Conservation (phyloP, 345 rosid species). For the Pistacia integerrima region DNA sequence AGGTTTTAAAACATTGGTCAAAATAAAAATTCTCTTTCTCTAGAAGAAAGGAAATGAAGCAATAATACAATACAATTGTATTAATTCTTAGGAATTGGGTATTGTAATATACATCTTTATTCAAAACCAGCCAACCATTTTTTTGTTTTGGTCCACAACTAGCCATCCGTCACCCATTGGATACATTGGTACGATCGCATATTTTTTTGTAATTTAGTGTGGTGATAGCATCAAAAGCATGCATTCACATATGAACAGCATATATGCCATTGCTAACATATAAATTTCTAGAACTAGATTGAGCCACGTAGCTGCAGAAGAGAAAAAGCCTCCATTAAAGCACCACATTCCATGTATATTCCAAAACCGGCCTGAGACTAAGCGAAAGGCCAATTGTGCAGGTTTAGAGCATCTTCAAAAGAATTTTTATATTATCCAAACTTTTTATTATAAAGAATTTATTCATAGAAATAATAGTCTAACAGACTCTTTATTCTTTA, state of each 20-base stretch:
- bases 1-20: no score
- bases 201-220: neutral
- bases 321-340: neutral
- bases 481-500: no score
- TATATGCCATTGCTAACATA: neutral
- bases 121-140: neutral
- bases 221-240: neutral
- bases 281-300: neutral
- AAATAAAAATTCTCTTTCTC: neutral
- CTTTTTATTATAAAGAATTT: no score
- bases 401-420: neutral
- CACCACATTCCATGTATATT: neutral
- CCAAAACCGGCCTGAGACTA: slow-evolving; percentile 5
- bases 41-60: neutral
- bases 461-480: no score
- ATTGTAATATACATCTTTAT: neutral
- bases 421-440: no score
- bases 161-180: neutral
- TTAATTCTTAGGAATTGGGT: neutral
- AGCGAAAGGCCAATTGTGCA: slow-evolving; percentile 25
- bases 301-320: neutral
- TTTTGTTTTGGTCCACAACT: neutral
- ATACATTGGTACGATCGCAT: neutral
- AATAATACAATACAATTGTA: neutral
- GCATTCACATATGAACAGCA: neutral